A percentile compares a stretch with the other conserved stretches of the same genome.
Evolutionary conservation across 805 yeast species (phyloP).

Genomic region (Ogataea neopini): DNA sequence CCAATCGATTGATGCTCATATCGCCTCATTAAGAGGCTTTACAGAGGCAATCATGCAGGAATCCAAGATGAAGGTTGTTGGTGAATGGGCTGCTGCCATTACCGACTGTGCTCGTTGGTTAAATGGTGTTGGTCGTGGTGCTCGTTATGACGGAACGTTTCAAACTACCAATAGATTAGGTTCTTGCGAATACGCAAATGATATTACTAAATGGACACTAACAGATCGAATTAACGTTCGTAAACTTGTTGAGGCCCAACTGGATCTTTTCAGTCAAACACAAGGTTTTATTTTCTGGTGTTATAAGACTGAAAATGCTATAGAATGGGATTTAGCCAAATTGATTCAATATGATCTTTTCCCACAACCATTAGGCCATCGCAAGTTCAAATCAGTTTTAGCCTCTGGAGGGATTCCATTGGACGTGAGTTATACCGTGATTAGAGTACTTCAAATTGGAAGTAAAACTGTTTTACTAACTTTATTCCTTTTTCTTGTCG

Average conservation of each 20-base stretch:
- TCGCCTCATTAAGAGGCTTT: conserved; percentile 52
- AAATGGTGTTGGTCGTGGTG: conserved; percentile 68
- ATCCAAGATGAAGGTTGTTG: conserved; percentile 54
- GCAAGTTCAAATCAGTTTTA: conserved; percentile 74
- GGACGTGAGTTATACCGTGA: conserved; percentile 17
- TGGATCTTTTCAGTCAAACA: conserved; percentile 47
- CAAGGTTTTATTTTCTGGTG: conserved; percentile 76
- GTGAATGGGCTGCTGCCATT: conserved; percentile 72
- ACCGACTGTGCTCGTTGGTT: conserved; percentile 73
- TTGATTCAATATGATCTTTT: conserved; percentile 52
- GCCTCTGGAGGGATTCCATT: conserved; percentile 2
- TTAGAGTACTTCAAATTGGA: neutral
- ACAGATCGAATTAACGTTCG: conserved; percentile 47
- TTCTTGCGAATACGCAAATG: conserved; percentile 43
- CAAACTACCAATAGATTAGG: conserved; percentile 43
- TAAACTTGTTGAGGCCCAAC: conserved; percentile 59
- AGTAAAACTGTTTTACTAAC: conserved; percentile 14
- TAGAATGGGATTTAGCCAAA: conserved; percentile 65
- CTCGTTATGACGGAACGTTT: conserved; percentile 57
- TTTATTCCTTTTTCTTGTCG: neutral
- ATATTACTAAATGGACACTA: conserved; percentile 43
- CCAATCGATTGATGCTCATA: conserved; percentile 59
- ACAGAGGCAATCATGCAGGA: conserved; percentile 44
- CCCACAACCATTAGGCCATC: conserved; percentile 63
- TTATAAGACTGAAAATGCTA: conserved; percentile 63